Evolutionary conservation across 495 filamentous ascomycete species (phyloP), one percentile per base, ranked within the genome.

Genomic region (Penicillium pulvis): DNA sequence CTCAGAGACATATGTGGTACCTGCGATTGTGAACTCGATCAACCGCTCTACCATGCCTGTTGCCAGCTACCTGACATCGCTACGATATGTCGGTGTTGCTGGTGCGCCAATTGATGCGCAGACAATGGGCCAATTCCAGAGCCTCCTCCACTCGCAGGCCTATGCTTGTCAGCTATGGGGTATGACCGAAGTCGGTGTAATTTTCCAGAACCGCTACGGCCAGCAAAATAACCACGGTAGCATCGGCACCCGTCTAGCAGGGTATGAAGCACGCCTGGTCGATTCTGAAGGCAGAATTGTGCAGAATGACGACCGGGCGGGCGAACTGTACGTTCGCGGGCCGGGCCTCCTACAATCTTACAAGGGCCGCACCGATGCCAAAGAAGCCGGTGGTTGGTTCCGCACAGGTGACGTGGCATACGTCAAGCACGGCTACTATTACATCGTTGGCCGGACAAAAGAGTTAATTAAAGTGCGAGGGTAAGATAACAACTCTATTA

Each of bases 391-490:
- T 35, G 81, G 89, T 9, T 96, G 91, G 90, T 81, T 92, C 51
- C 84, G 83, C 51, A 93, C 89, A 0, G 91, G 91, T 1, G 91
- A 96, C 61, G 81, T 90, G 53, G 88, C 78, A 7, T 88, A 81
- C 57, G 85, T 84, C 60, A 80, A 74, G 43, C 72, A 80, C 0
- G 79, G 85, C 6, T 81, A 81, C 2, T 87, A 79, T 36, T 79
- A 85, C 63, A 87, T 96, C 43, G 83, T 96, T 8, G 93, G 95
- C 58, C 84, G 93, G 4, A 87, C 89, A 46, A 89, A 89, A 75
- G 84, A 79, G 49, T 75, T 92, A 46, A 92, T 93, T 73, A 93
- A 93, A 79, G 89, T 81, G 53, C 60, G 76, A 67, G 75, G 75
- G 75, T 79, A 44, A n/a, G 42, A 14, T 6, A 47, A 23, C 20